phyloP scores from a whole-genome alignment of 2,329 filamentous ascomycete species.

The Fonsecaea pedrosoi region DNA sequence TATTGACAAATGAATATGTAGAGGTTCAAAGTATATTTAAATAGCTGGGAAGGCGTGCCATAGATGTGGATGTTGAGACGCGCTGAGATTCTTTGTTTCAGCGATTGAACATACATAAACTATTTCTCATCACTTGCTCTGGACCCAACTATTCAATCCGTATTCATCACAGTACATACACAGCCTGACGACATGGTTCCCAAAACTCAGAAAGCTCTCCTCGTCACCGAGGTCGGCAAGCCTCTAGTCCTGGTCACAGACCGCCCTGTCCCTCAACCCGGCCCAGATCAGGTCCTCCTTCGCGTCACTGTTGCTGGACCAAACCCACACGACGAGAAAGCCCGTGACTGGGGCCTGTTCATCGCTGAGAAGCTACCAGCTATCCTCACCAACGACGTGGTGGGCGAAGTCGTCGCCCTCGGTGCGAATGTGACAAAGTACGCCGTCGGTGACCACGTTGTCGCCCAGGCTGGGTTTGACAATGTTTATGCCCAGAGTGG shows the following conservation, averaged over 20 bases:
- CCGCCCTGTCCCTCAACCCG: slow-evolving; percentile 44
- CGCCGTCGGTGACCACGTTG: slow-evolving; percentile 45
- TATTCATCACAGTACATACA: not conserved
- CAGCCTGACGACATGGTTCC: slow-evolving; percentile 14
- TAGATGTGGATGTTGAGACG: not conserved
- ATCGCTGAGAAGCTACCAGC: slow-evolving; percentile 43
- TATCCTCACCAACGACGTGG: slow-evolving; percentile 47
- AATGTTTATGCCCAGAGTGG: slow-evolving; percentile 36
- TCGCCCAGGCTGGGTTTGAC: slow-evolving; percentile 40
- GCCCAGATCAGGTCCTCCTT: slow-evolving; percentile 47
- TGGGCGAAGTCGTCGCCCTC: slow-evolving; percentile 44
- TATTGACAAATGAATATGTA: not conserved
- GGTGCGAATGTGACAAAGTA: slow-evolving; percentile 40
- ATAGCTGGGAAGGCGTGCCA: not conserved
- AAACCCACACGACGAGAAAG: slow-evolving; percentile 51
- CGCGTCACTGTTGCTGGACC: slow-evolving; percentile 47
- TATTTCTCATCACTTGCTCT: not conserved
- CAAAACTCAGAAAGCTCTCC: slow-evolving; percentile 29
- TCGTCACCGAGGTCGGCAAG: slow-evolving; percentile 31
- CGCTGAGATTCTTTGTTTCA: not conserved
- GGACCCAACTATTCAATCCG: not conserved
- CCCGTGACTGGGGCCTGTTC: slow-evolving; percentile 48
- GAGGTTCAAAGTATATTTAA: not conserved
- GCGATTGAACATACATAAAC: not conserved
- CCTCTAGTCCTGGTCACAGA: slow-evolving; percentile 28